phyloP scores from a whole-genome alignment of 257 asterid species.

The Catharanthus roseus region DNA sequence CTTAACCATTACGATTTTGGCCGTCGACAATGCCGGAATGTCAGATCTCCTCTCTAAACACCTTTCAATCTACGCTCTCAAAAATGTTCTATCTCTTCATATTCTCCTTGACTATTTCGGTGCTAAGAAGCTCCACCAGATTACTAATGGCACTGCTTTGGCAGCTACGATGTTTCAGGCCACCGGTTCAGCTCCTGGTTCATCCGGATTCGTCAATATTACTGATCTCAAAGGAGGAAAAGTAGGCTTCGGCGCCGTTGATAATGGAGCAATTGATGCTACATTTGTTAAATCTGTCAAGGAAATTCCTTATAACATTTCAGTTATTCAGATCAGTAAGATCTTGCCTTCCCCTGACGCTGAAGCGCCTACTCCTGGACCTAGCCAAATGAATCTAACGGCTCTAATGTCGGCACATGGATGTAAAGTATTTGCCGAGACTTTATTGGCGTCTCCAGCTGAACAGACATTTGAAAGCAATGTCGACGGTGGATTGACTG shows the following conservation, averaged over 20 bases:
- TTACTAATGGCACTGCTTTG: conserved; percentile 57
- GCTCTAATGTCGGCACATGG: conserved; percentile 57
- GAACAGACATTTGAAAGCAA: conserved; percentile 40
- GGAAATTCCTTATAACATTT: conserved; percentile 52
- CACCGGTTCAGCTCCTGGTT: conserved; percentile 61
- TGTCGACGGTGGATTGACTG: conserved; percentile 50
- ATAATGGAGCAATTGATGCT: conserved; percentile 32
- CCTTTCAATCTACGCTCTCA: conserved; percentile 32
- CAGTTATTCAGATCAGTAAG: conserved; percentile 59
- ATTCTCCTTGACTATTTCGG: conserved; percentile 68
- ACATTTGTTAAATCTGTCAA: conserved; percentile 40
- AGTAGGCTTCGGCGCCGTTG: conserved; percentile 50
- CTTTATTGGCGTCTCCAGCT: conserved; percentile 46
- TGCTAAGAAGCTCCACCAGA: conserved; percentile 62
- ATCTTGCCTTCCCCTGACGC: conserved; percentile 51
- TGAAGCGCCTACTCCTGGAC: conserved; percentile 65
- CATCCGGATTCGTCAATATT: conserved; percentile 65
- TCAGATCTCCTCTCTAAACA: conserved; percentile 48
- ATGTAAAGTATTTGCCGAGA: conserved; percentile 67
- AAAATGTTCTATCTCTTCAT: conserved; percentile 58
- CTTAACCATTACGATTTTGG: conserved; percentile 60
- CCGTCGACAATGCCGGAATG: conserved; percentile 61
- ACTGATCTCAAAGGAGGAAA: conserved; percentile 58
- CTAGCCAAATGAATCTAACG: conserved; percentile 48
- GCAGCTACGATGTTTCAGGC: conserved; percentile 71